Evolutionary conservation across 2,329 filamentous ascomycete species (phyloP).

Genomic region (Cadophora sp.): DNA sequence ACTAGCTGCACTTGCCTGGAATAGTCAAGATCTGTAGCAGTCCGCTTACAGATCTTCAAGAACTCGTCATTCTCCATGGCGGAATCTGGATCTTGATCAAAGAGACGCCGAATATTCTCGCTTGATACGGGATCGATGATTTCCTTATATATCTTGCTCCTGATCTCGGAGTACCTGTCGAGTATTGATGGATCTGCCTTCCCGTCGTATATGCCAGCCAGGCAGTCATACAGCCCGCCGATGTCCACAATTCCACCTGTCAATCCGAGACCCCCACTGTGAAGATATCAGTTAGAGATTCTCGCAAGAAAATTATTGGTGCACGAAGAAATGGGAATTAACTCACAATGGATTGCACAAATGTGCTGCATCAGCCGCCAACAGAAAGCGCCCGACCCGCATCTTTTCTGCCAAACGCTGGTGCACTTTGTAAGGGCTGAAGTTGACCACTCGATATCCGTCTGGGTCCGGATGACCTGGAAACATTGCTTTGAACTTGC

Average conservation of each 20-base stretch:
- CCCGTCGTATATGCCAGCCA: conserved; percentile 49
- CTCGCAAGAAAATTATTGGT: too few relatives aligned
- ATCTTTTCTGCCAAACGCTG: conserved; percentile 54
- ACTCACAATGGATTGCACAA: conserved; percentile 52
- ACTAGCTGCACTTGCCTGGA: neutral
- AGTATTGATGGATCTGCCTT: conserved; percentile 46
- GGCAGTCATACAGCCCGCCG: conserved; percentile 65
- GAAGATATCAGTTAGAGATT: neutral
- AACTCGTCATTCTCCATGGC: conserved; percentile 47
- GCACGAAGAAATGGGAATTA: neutral
- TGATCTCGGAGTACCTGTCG: conserved; percentile 48
- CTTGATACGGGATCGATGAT: conserved; percentile 49
- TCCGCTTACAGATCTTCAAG: conserved; percentile 42
- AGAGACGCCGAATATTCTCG: conserved; percentile 48
- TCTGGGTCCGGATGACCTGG: conserved; percentile 63
- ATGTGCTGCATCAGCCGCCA: conserved; percentile 58
- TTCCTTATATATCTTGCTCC: conserved; percentile 46
- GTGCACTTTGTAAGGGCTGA: conserved; percentile 57
- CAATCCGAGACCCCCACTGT: conserved; percentile 63
- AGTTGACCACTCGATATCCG: conserved; percentile 62
- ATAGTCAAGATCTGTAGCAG: neutral
- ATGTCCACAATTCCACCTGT: conserved; percentile 70
- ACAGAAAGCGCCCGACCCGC: conserved; percentile 51
- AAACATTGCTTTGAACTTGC: conserved; percentile 61
- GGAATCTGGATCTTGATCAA: conserved; percentile 46